These are phyloP conservation scores for Gossypium schwendimanii DNA, from an alignment of 441 rosid species.

Conservation along the genomic window DNA sequence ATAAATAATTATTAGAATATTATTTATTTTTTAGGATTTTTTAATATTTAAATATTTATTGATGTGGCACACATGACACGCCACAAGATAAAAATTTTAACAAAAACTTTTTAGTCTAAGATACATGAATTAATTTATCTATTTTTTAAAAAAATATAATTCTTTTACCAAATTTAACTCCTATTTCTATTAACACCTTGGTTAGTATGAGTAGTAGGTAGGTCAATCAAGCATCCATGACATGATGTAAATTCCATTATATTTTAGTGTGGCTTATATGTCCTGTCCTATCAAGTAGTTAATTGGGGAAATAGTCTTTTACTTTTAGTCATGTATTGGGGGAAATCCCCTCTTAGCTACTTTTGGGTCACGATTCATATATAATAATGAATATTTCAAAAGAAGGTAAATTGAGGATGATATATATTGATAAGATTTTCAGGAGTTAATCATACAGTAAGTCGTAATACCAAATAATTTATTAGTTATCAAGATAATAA, in stretches of 20 bases:
- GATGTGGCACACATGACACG: no score
- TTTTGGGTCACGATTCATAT: neutral
- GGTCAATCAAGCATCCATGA: neutral
- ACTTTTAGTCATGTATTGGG: neutral
- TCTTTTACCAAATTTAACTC: no score
- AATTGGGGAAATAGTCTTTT: neutral
- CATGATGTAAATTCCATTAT: neutral
- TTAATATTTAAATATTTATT: no score
- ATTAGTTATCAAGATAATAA: neutral
- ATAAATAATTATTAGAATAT: no score
- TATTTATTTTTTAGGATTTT: no score
- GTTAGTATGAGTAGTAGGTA: neutral
- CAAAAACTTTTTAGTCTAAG: no score
- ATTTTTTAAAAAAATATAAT: no score
- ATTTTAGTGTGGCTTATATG: neutral
- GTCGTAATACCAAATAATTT: neutral
- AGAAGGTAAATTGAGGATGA: no score
- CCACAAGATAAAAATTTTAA: no score
- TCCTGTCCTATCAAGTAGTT: slow-evolving; percentile 1
- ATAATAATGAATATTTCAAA: no score
- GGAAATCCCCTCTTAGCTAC: neutral
- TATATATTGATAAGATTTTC: neutral
- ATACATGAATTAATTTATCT: no score
- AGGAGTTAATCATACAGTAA: neutral
- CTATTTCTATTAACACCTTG: no score